Percentiles rank a stretch among this genome's conserved stretches.
These are phyloP conservation scores for Trichosanthes cucumerina DNA, from an alignment of 306 rosid species.

Conservation along the genomic window DNA sequence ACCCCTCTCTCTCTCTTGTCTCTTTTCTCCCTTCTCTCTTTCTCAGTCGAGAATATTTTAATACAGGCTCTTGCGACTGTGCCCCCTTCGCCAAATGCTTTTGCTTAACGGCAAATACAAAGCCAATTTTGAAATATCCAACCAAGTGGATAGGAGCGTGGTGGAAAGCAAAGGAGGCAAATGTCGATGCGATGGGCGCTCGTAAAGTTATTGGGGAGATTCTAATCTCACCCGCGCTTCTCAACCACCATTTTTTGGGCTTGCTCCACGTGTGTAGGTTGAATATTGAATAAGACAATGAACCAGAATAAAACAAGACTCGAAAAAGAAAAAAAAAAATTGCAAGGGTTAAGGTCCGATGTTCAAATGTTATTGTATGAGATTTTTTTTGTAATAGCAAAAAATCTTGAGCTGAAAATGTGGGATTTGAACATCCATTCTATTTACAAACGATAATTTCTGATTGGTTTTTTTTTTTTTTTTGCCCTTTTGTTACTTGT, in stretches of 20 bases:
- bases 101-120: neutral
- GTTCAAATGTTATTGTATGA: neutral
- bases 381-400: neutral
- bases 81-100: neutral
- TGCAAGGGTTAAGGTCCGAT: neutral
- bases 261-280: neutral
- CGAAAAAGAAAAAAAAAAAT: neutral
- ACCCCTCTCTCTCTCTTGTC: neutral
- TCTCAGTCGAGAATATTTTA: neutral
- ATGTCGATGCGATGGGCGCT: neutral
- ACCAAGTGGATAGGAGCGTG: neutral
- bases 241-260: neutral
- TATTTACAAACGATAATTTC: no score
- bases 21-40: neutral
- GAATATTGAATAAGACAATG: neutral
- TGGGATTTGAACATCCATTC: neutral
- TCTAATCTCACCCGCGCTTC: neutral
- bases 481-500: no score
- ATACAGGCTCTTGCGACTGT: neutral
- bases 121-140: neutral
- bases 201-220: neutral
- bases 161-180: neutral
- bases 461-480: no score
- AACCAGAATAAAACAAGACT: neutral
- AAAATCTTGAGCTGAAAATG: neutral